These are phyloP conservation scores for Pseudohalonectria lignicola DNA, from an alignment of 2,329 filamentous ascomycete genomes.

Conservation along the genomic window DNA sequence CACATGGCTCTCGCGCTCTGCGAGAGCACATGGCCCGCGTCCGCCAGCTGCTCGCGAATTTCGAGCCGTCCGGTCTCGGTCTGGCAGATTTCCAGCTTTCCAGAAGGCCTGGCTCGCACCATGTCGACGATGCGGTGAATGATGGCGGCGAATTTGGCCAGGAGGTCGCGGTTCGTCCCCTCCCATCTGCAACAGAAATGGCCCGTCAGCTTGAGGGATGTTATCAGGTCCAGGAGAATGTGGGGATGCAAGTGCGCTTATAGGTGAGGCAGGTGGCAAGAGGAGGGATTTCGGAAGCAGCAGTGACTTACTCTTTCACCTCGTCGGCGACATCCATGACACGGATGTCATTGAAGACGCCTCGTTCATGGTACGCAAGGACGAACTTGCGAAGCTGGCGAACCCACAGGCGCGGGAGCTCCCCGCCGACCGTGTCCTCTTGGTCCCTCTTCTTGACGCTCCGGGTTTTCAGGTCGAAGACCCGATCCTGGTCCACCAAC, in stretches of 20 bases:
- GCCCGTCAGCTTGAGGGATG: no score
- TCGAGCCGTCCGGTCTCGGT: slow-evolving; percentile 9
- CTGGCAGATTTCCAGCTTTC: slow-evolving; percentile 14
- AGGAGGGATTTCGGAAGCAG: not conserved
- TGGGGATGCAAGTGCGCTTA: not conserved
- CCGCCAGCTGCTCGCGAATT: slow-evolving; percentile 11
- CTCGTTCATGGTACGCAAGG: slow-evolving; percentile 25
- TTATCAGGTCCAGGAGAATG: no score
- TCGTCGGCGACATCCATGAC: slow-evolving; percentile 18
- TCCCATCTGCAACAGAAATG: slow-evolving; percentile 17
- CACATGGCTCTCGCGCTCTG: slow-evolving; percentile 13
- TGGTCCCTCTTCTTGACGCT: slow-evolving; percentile 11
- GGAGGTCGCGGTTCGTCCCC: slow-evolving; percentile 13
- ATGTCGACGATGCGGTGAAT: slow-evolving; percentile 11
- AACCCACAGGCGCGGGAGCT: slow-evolving; percentile 31
- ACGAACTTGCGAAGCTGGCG: slow-evolving; percentile 26
- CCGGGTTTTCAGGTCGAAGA: slow-evolving; percentile 35
- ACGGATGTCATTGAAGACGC: slow-evolving; percentile 23
- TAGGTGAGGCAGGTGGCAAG: not conserved
- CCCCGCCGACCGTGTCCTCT: slow-evolving; percentile 18
- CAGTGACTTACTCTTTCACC: slow-evolving; percentile 13
- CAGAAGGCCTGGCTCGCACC: slow-evolving; percentile 5
- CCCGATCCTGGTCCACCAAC: slow-evolving; percentile 15
- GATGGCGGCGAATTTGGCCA: slow-evolving; percentile 19
- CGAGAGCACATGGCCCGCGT: slow-evolving; percentile 13